Evolutionary conservation across 805 yeast genomes (phyloP), one percentile per base, ranked within the genome.

Genomic region (Yamadazyma olivae): DNA sequence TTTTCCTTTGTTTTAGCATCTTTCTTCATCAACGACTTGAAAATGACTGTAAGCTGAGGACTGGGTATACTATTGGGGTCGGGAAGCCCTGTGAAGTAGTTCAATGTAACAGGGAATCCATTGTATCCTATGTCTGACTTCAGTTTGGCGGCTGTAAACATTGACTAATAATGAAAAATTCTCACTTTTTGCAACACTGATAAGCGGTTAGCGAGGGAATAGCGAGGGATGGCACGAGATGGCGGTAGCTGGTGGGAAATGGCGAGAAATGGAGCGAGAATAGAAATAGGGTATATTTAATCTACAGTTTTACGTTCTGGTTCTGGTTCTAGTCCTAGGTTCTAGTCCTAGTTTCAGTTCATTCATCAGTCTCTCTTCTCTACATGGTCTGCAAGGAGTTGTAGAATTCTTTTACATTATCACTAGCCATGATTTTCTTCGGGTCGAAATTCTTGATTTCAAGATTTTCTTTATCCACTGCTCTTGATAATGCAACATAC

Each of bases 1-100:
- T 82, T 85, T 48, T 87, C 95, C 51, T 81, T 84, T 0, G 98
- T 91, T n/a, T 78, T 80, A 5, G 81, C 74, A 50, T 89, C 95
- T 51, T 83, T 77, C 57, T 89, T 90, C 54, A 83, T 54, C 33
- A 90, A 57, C 7, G 84, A 77, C 53, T 84, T 89, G 66, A 89
- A 83, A n/a, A 80, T 65, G 8, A 89, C 64, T 28, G 74, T 73
- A 38, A 83, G 56, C 30, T 71, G 71, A 6, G 84, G 77, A 32
- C 57, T 56, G 9, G 39, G 23, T 17, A 67, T 40, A 5, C 34
- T 28, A 10, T 54, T 48, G 3, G 56, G 49, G 46, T 87, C 91
- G 1, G 95, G 95, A 4, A 81, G 57, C 3, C 93, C 95, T 10
- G 83, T 78, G 43, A 87, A 74, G 56, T 85, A 89, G 52, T 81